Percentiles rank a stretch among this genome's conserved stretches.
Conservation (phyloP, 208 protist genomes). For the Novymonas esmeraldas region DNA sequence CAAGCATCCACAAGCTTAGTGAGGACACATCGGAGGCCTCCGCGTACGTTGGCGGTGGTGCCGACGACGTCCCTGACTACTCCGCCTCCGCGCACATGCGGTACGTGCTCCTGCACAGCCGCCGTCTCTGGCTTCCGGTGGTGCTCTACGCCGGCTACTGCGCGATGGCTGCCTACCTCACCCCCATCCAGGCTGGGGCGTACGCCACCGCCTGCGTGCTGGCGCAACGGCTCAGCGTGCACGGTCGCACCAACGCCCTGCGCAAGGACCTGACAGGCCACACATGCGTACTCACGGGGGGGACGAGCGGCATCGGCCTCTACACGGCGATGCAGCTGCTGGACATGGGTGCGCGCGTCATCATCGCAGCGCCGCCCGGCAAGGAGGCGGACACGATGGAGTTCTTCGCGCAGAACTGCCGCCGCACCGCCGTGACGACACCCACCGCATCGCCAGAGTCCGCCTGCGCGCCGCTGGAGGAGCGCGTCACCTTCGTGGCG, state of each 20-base stretch:
- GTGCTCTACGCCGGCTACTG: conserved; percentile 48
- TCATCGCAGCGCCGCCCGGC: conserved; percentile 53
- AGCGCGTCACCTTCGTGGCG: conserved; percentile 59
- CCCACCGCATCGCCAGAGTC: background rate
- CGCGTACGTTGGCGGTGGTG: conserved; percentile 39
- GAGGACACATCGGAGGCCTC: conserved; percentile 64
- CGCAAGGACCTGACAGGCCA: conserved; percentile 62
- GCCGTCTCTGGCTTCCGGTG: conserved; percentile 67
- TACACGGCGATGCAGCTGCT: conserved; percentile 77
- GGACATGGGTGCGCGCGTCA: conserved; percentile 66
- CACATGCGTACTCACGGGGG: conserved; percentile 76
- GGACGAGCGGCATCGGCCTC: conserved; percentile 77
- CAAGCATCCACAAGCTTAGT: conserved; percentile 55
- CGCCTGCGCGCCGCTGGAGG: conserved; percentile 31
- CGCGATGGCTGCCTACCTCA: conserved; percentile 28
- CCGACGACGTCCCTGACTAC: conserved; percentile 67
- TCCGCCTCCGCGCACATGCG: conserved; percentile 45
- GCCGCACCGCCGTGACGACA: background rate
- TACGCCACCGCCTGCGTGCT: conserved; percentile 60
- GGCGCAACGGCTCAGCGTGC: conserved; percentile 65
- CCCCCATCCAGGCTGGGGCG: conserved; percentile 32
- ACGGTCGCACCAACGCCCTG: conserved; percentile 49
- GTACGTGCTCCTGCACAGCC: conserved; percentile 67
- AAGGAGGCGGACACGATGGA: conserved; percentile 49
- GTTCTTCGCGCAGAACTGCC: conserved; percentile 50